Base-by-base conservation (phyloP, 2,329 filamentous ascomycete species). In the Aureobasidium sp. region DNA sequence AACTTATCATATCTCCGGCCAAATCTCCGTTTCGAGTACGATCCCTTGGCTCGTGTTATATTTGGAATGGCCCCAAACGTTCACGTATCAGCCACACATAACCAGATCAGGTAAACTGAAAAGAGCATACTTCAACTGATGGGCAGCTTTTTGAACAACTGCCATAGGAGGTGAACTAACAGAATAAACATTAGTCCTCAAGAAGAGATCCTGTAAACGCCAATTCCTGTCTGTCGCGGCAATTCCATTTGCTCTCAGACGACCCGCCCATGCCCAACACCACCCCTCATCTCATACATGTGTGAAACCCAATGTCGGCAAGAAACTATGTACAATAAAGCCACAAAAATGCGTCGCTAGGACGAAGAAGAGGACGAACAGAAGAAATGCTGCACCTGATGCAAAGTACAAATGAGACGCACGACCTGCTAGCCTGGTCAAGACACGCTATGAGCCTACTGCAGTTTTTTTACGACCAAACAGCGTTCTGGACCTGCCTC, bases 391-490 rank as follows among this genome's bases (percentile, higher is more conserved):
- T 29, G 49, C 35, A 27, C 40, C 35, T 29, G 17, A 37, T 46
- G 29, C 25, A 40, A 21, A 35, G 25, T 29, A 57, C 42, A 46
- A 46, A 57, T 57, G 53, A 25, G 31, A 37, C 15, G 10, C n/a
- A n/a, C 13, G 15, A 13, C 38, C 23, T 40, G 23, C 19, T 10
- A 27, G 33, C 37, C 3, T 25, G n/a, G n/a, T 33, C 1, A 43
- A 43, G 19, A 27, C 23, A 27, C 27, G 35, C 38, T 55, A 55
- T 11, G 50, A 60, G 7, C 40, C 27, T 23, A 27, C 59, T 9
- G 59, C 19, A 8, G 50, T 45, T 55, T 64, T 64, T 42, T 64
- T 64, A 21, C 63, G 61, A 10, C 63, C 61, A 27, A 64, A 64
- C 5, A 64, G 53, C 8, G 61, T 59, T 10, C 61, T 60, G 35